phyloP scores from a whole-genome alignment of 176 grass and related monocot genomes.

The Oryza meyeriana region DNA sequence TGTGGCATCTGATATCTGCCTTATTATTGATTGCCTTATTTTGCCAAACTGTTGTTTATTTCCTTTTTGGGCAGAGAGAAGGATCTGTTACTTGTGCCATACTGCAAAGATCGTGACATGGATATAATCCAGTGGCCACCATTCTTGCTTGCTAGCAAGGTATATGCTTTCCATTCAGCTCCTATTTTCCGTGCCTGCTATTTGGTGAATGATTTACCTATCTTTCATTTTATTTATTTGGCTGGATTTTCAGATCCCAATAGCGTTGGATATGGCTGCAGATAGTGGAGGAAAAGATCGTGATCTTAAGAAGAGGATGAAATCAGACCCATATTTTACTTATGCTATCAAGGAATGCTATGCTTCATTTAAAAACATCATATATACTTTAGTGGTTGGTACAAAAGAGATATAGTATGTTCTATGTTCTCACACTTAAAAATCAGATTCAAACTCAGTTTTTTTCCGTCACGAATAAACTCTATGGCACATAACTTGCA shows the following conservation, averaged over 20 bases:
- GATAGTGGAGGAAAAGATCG: slow-evolving; percentile 84
- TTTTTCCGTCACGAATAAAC: background rate
- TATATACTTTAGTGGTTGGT: slow-evolving; percentile 69
- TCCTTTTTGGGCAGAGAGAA: slow-evolving; percentile 53
- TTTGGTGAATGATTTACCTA: background rate
- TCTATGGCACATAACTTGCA: slow-evolving; percentile 39
- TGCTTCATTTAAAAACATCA: slow-evolving; percentile 83
- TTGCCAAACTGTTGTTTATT: slow-evolving; percentile 16
- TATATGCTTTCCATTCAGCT: slow-evolving; percentile 33
- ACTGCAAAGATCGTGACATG: slow-evolving; percentile 71
- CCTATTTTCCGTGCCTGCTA: slow-evolving; percentile 22
- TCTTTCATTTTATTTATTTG: slow-evolving; percentile 23
- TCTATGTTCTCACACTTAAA: slow-evolving; percentile 33
- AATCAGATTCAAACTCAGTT: background rate
- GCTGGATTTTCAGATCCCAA: slow-evolving; percentile 68
- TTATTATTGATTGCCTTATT: background rate
- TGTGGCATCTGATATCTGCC: slow-evolving; percentile 24
- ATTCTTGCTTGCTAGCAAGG: slow-evolving; percentile 96
- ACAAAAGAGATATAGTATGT: slow-evolving; percentile 53
- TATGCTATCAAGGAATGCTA: slow-evolving; percentile 93
- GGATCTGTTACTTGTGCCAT: slow-evolving; percentile 93
- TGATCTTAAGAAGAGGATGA: slow-evolving; percentile 81
- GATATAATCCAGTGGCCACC: slow-evolving; percentile 94
- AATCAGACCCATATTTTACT: slow-evolving; percentile 67
- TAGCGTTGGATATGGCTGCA: slow-evolving; percentile 94